Evolutionary conservation across 768 basidiomycete genomes (phyloP).

Genomic region (Phylloporus scabripes): DNA sequence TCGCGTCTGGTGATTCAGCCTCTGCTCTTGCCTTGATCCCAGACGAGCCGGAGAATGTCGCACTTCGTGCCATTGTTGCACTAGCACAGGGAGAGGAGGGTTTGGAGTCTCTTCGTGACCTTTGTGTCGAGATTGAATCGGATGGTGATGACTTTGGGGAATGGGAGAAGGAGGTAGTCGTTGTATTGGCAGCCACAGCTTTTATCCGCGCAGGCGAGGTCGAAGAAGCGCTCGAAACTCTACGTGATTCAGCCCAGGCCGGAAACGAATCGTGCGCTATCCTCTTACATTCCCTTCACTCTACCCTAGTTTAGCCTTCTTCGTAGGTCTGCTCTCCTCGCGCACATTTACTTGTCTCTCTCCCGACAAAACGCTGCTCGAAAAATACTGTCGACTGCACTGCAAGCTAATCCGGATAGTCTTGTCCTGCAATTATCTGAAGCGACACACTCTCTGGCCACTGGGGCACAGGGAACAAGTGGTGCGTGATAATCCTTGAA

Average conservation of each 20-base stretch:
- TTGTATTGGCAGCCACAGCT: slow-evolving; percentile 80
- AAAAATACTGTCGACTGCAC: slow-evolving; percentile 77
- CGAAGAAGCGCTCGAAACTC: slow-evolving; percentile 89
- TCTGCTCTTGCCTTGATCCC: slow-evolving; percentile 55
- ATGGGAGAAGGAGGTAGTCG: slow-evolving; percentile 66
- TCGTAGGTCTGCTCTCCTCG: slow-evolving; percentile 68
- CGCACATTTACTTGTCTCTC: slow-evolving; percentile 89
- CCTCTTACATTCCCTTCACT: neutral
- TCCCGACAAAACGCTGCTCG: slow-evolving; percentile 82
- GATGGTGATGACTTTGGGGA: slow-evolving; percentile 63
- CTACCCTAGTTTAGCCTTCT: neutral
- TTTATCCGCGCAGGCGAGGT: slow-evolving; percentile 80
- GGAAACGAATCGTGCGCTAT: slow-evolving; percentile 80
- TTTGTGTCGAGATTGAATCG: slow-evolving; percentile 81
- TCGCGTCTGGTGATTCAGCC: slow-evolving; percentile 60
- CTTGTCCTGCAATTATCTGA: slow-evolving; percentile 87
- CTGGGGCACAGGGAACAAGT: slow-evolving; percentile 63
- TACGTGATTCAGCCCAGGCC: slow-evolving; percentile 63
- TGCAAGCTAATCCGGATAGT: slow-evolving; percentile 85
- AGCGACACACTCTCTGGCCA: slow-evolving; percentile 70
- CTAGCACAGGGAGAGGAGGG: slow-evolving; percentile 61
- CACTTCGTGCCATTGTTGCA: slow-evolving; percentile 64
- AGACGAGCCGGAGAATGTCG: slow-evolving; percentile 53
- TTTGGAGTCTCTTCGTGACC: slow-evolving; percentile 79
- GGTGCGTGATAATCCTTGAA: slow-evolving; percentile 30